Percentiles rank a stretch among this genome's conserved stretches.
phyloP scores from a whole-genome alignment of 1,139 yeast genomes.

The Candida sanyaensis region DNA sequence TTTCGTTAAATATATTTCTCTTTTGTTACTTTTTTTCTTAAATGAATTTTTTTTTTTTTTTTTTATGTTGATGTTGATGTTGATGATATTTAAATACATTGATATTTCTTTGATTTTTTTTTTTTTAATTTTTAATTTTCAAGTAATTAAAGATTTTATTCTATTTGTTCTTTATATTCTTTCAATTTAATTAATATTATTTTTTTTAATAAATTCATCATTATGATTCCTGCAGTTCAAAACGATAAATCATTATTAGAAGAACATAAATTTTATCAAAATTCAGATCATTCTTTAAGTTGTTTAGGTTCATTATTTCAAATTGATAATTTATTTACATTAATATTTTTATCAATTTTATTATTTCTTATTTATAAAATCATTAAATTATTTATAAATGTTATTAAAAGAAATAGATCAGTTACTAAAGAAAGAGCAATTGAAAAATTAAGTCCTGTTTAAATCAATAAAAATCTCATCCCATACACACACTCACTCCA shows the following conservation, averaged over 20 bases:
- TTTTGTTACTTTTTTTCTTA: too few species aligned
- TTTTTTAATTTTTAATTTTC: too few species aligned
- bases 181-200: too few species aligned
- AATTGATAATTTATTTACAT: background rate
- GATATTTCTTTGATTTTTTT: background rate
- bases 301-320: background rate
- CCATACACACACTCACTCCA: too few species aligned
- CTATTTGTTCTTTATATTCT: too few species aligned
- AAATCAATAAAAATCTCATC: background rate
- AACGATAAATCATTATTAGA: constrained; percentile 24
- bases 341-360: background rate
- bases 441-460: constrained; percentile 1
- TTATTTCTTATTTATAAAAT: background rate
- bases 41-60: too few species aligned
- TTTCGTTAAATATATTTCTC: too few species aligned
- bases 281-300: background rate
- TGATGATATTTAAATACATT: too few species aligned
- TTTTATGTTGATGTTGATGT: too few species aligned
- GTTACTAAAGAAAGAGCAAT: background rate
- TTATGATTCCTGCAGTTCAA: constrained; percentile 21
- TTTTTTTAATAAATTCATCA: too few species aligned
- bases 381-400: background rate
- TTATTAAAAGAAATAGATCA: background rate
- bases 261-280: constrained; percentile 32
- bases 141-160: too few species aligned